Evolutionary conservation across 2,329 filamentous ascomycete species (phyloP).

Genomic region (Simplicillium sp.): DNA sequence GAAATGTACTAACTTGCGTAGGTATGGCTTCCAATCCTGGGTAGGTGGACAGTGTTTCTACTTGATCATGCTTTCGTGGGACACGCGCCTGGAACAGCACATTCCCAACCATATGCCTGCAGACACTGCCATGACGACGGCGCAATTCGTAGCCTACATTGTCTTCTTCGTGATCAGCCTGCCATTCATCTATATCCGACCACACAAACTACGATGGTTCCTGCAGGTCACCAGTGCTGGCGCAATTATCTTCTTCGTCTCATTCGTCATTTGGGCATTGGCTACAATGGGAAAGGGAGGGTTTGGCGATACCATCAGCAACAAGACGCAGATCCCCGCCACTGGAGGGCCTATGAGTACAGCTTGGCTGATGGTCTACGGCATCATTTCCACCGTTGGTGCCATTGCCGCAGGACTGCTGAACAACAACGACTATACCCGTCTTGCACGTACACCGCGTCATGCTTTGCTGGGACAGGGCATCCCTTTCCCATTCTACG

Average conservation of each 20-base stretch:
- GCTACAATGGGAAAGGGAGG: constrained; percentile 30
- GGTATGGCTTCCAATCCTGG: constrained; percentile 36
- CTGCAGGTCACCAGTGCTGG: constrained; percentile 29
- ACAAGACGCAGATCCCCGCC: constrained; percentile 11
- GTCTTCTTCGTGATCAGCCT: constrained; percentile 33
- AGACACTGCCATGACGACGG: constrained; percentile 32
- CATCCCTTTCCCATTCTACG: constrained; percentile 24
- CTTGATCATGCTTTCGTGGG: constrained; percentile 33
- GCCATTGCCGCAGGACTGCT: constrained; percentile 27
- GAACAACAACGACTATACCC: constrained; percentile 28
- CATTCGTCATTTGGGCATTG: constrained; percentile 32
- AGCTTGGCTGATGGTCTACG: constrained; percentile 26
- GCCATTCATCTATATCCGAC: constrained; percentile 32
- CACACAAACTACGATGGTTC: constrained; percentile 30
- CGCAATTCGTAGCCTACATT: constrained; percentile 31
- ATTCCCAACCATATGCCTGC: constrained; percentile 30
- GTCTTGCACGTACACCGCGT: constrained; percentile 19
- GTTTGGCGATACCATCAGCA: constrained; percentile 24
- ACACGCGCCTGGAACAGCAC: constrained; percentile 29
- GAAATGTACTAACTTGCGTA: constrained; percentile 6
- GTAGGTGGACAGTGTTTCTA: constrained; percentile 36
- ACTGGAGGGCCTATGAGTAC: constrained; percentile 19
- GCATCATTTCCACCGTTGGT: constrained; percentile 25
- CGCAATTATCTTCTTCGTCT: constrained; percentile 29
- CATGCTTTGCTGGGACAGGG: constrained; percentile 25